Evolutionary conservation across 164 flowering plant genomes (phyloP).

Genomic region (Akebia trifoliata): DNA sequence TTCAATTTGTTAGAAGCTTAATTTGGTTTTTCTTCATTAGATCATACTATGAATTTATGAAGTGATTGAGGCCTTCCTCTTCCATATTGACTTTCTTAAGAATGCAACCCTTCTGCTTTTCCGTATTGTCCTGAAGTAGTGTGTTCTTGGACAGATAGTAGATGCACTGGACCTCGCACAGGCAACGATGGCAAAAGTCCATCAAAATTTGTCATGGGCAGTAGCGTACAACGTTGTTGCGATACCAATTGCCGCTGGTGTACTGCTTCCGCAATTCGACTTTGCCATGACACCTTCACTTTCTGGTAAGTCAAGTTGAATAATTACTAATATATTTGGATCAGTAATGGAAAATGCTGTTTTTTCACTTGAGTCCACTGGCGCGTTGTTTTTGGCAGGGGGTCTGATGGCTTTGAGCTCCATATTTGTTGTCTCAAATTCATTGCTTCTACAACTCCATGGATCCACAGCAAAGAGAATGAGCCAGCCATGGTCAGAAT

Average conservation of each 20-base stretch:
- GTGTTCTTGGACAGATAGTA: slow-evolving; percentile 45
- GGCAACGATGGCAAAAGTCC: slow-evolving; percentile 90
- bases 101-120: no score
- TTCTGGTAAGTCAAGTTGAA: slow-evolving; percentile 44
- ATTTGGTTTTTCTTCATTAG: no score
- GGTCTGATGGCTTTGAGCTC: slow-evolving; percentile 96
- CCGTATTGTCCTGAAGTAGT: no score
- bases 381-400: slow-evolving; percentile 58
- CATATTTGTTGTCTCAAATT: slow-evolving; percentile 80
- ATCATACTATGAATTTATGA: no score
- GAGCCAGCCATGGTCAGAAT: slow-evolving; percentile 8
- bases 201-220: slow-evolving; percentile 91
- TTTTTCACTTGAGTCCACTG: neutral
- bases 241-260: slow-evolving; percentile 93
- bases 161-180: slow-evolving; percentile 86
- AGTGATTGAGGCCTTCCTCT: neutral
- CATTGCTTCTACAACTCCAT: slow-evolving; percentile 76
- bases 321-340: neutral
- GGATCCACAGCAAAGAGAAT: slow-evolving; percentile 22
- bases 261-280: slow-evolving; percentile 76
- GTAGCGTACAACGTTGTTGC: slow-evolving; percentile 83
- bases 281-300: slow-evolving; percentile 98
- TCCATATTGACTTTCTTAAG: neutral
- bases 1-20: no score
- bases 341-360: neutral